Conservation (phyloP, 331 rosid species). For the Acacia pycnantha region DNA sequence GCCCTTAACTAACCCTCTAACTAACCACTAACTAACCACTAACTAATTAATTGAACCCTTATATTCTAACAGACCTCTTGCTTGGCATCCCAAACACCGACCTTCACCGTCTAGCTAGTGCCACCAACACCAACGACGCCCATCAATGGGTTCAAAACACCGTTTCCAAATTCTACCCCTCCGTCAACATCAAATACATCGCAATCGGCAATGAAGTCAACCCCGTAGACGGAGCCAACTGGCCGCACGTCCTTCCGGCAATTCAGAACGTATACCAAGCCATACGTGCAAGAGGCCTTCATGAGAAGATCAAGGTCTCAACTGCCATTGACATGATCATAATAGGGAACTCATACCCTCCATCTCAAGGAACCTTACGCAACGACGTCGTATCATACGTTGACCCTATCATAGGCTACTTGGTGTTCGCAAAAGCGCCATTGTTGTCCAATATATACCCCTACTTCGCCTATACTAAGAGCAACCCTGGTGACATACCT, state of each 20-base stretch:
- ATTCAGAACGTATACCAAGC: not conserved
- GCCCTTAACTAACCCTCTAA: no score
- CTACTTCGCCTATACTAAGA: slow-evolving; percentile 49
- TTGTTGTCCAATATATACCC: slow-evolving; percentile 62
- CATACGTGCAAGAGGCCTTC: not conserved
- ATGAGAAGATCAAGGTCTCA: not conserved
- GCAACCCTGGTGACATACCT: slow-evolving; percentile 44
- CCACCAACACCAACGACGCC: slow-evolving; percentile 40
- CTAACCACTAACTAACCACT: no score
- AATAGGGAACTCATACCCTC: slow-evolving; percentile 35
- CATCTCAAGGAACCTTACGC: slow-evolving; percentile 59
- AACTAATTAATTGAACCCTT: no score
- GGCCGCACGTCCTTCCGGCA: not conserved
- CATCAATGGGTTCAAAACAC: slow-evolving; percentile 45
- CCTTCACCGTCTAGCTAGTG: slow-evolving; percentile 51
- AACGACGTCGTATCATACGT: slow-evolving; percentile 40
- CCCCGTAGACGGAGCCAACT: not conserved
- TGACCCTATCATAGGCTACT: slow-evolving; percentile 58
- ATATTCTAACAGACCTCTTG: no score
- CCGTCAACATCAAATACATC: not conserved
- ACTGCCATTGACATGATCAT: not conserved
- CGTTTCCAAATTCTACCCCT: not conserved
- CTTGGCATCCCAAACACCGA: slow-evolving; percentile 52
- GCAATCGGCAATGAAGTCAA: not conserved
- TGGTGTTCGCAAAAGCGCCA: slow-evolving; percentile 50